Evolutionary conservation across 169 alveolate genomes (phyloP), one percentile per base, ranked within the genome.

Genomic region (Plasmodium falciparum): DNA sequence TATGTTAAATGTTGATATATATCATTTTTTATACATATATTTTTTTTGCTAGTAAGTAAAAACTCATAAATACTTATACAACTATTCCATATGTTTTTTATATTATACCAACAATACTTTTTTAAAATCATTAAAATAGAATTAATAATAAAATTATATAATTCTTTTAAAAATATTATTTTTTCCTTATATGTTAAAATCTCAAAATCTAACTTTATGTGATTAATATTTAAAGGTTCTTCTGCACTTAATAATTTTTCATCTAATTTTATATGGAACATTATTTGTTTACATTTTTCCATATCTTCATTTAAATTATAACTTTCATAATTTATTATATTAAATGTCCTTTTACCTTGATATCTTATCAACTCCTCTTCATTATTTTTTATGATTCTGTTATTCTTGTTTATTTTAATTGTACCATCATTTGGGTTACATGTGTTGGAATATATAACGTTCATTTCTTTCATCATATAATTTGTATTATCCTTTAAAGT

Each of bases 11-110:
- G 50, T 12, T 86, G 24, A 86, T 73, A 86, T 24, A 86, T 58
- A 26, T 86, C 88, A 43, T 70, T 58, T 71, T 73, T 86, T 86
- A 86, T 58, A 71, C 52, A 72, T 73, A 20, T 39, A 54, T 59
- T 71, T 86, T 71, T 86, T 58, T 52, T 72, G 52, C 88, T 86
- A 33, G 71, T 86, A 50, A 86, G 75, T 26, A 86, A 86, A 61
- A 50, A 49, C 49, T 86, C 92, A 74, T 86, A 86, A 43, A 73
- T 45, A 66, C 66, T 20, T 59, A 86, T 49, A 49, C 92, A 86
- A 72, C 88, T 72, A 43, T 73, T 86, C 92, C 92, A 86, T 86
- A 86, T 86, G 29, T 59, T 58, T 71, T 86, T 86, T 72, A 86
- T 73, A 47, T 86, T 86, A 86, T 72, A 86, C 92, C 88, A 72